phyloP scores from a whole-genome alignment of 2,329 filamentous ascomycete species.

The Penicillium rolfsii region DNA sequence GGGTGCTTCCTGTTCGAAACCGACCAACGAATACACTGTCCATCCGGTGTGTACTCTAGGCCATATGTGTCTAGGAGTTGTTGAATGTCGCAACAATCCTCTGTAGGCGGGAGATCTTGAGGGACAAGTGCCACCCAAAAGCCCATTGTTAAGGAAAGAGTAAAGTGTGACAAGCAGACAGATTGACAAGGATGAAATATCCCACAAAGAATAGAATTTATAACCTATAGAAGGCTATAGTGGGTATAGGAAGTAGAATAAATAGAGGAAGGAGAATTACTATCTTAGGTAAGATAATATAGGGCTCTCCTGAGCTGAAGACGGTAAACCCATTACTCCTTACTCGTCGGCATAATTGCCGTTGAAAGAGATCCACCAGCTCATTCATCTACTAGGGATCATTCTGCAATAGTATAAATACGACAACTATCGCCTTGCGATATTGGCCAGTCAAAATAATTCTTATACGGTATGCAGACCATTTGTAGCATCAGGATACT shows the following conservation, averaged over 20 bases:
- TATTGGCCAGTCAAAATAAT: no score
- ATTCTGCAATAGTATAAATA: no score
- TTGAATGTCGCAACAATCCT: neutral
- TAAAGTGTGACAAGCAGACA: neutral
- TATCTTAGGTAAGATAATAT: no score
- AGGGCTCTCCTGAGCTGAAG: neutral
- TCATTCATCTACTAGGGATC: neutral
- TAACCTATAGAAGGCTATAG: no score
- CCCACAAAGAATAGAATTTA: neutral
- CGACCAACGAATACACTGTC: constrained; percentile 16
- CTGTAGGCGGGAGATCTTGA: neutral
- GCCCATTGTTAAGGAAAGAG: neutral
- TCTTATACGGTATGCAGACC: no score
- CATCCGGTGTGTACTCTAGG: constrained; percentile 14
- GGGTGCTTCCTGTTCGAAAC: constrained; percentile 15
- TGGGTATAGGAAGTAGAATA: no score
- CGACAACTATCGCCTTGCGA: no score
- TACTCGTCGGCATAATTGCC: neutral
- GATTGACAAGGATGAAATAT: neutral
- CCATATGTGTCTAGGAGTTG: constrained; percentile 7
- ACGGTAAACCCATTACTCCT: neutral
- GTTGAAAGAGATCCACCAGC: neutral
- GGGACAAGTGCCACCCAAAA: neutral
- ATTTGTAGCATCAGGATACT: no score
- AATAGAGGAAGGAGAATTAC: no score